phyloP scores from a whole-genome alignment of 306 rosid genomes.

The Vigna mungo region DNA sequence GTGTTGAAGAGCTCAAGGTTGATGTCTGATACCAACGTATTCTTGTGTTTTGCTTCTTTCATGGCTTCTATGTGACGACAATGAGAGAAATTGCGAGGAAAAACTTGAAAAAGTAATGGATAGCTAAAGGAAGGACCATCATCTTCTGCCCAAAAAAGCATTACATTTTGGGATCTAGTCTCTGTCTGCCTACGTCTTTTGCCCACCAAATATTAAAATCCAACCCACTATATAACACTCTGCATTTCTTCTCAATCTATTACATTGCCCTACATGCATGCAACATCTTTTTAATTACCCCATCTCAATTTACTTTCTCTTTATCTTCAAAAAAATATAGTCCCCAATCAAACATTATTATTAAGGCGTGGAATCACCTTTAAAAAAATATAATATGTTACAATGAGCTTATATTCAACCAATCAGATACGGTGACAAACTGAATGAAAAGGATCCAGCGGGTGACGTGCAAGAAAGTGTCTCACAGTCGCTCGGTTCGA shows the following conservation, averaged over 20 bases:
- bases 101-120: not conserved
- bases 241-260: conserved; percentile 3
- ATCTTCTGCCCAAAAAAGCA: not conserved
- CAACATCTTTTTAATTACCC: no score
- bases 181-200: not conserved
- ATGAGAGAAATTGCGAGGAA: conserved; percentile 10
- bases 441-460: no score
- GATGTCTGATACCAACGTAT: not conserved
- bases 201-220: not conserved
- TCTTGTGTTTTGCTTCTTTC: conserved; percentile 19
- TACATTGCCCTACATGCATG: not conserved
- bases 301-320: no score
- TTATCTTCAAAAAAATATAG: no score
- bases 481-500: no score
- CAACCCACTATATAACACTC: not conserved
- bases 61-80: conserved; percentile 3
- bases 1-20: not conserved
- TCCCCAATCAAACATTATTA: no score
- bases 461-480: no score
- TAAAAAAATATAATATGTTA: no score
- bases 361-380: no score
- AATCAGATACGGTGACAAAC: no score
- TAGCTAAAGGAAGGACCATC: not conserved
- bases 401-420: no score
- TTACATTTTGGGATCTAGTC: conserved; percentile 20